phyloP scores from a whole-genome alignment of 2,329 filamentous ascomycete genomes.

The Aspergillus caelatus region DNA sequence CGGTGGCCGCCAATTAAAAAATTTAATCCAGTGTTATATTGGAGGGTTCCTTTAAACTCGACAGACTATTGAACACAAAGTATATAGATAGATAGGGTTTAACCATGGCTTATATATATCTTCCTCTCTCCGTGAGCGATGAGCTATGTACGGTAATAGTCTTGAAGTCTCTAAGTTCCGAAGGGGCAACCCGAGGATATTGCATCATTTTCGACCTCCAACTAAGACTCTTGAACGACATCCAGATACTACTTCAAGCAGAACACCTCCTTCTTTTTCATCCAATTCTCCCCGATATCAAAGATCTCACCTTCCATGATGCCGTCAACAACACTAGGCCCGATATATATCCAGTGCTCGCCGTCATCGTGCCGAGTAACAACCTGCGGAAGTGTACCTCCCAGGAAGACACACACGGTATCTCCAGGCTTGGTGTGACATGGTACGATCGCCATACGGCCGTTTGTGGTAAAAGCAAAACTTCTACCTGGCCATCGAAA shows the following conservation, averaged over 20 bases:
- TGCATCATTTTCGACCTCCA: too few relatives aligned
- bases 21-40: too few relatives aligned
- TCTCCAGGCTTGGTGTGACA: not conserved
- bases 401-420: not conserved
- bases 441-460: not conserved
- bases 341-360: not conserved
- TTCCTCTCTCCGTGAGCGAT: too few relatives aligned
- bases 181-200: not conserved
- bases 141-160: accelerated
- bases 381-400: not conserved
- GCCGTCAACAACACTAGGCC: not conserved
- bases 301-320: not conserved
- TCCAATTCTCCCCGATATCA: not conserved
- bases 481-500: not conserved
- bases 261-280: not conserved
- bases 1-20: too few relatives aligned
- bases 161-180: not conserved
- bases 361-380: not conserved
- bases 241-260: not conserved
- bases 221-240: not conserved
- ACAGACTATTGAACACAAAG: not conserved
- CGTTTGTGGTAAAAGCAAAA: not conserved
- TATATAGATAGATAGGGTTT: not conserved
- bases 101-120: not conserved
- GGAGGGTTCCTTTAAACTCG: too few relatives aligned